Evolutionary conservation across 1,284 basidiomycete species (phyloP), one percentile per base, ranked within the genome.

Genomic region (Ustilago xerochloae): DNA sequence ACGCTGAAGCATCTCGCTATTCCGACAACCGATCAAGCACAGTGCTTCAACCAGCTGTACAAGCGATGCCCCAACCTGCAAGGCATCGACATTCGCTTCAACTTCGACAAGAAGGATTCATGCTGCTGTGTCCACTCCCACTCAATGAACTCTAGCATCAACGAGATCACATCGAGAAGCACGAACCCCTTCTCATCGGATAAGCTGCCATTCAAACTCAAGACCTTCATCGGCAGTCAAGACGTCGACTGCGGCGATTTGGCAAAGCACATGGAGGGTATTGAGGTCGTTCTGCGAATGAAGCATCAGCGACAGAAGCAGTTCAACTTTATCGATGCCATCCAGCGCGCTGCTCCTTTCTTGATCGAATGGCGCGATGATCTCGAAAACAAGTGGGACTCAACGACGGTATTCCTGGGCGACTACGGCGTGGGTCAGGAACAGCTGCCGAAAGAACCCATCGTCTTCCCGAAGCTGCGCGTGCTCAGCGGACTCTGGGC

Each of bases 291-390:
- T 22, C 35, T 18, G 1, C 46, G 38, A 2, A 24, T 62, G 30
- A 45, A 28, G 22, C 20, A 16, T 26, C 20, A 2, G 20, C 9
- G 60, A 5, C 60, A 62, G 38, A 62, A 55, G 47, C 28, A 54
- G 47, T 32, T 55, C 38, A 55, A 45, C 52, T 62, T 62, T 29
- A 36, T 54, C 46, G 24, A 55, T 2, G 52, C 36, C 15, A 39
- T 62, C 22, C 30, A 45, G 6, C 30, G 36, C 6, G 60, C 60
- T 4, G 60, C 60, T 0, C 60, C 52, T 2, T 35, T 38, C 0
- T 47, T 62, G 24, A 41, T 48, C 26, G 60, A 62, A 38, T 62
- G 60, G 47, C 30, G 29, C 15, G 60, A 62, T 18, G 46, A 41
- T 12, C 9, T 24, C 12, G n/a, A n/a, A n/a, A n/a, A n/a, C n/a